Conservation (phyloP, 345 rosid species). For the Trapa bicornis region DNA sequence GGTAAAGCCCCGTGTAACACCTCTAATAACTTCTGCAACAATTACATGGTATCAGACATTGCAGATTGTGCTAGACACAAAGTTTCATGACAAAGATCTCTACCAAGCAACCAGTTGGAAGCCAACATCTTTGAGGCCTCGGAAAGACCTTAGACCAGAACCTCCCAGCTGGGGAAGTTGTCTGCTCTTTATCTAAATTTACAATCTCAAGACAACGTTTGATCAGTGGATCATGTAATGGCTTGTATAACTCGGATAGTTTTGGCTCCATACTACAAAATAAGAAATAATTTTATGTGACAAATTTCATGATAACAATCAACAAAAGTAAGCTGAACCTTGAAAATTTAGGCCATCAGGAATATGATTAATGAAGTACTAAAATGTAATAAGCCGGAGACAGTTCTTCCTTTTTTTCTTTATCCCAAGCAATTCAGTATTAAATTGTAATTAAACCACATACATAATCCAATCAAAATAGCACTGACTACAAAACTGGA, state of each 20-base stretch:
- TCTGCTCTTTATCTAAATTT: constrained; percentile 32
- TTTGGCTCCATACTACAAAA: constrained; percentile 12
- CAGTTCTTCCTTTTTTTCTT: background rate
- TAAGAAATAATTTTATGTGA: background rate
- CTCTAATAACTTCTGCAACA: constrained; percentile 66
- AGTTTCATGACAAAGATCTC: background rate
- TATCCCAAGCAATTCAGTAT: background rate
- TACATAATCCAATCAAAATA: background rate
- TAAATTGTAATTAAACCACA: background rate
- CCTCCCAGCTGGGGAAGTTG: constrained; percentile 25
- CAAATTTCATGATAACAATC: background rate
- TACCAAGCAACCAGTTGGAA: constrained; percentile 97
- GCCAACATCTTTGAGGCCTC: constrained; percentile 84
- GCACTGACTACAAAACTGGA: background rate
- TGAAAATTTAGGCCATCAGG: background rate
- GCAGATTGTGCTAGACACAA: background rate
- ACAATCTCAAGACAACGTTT: constrained; percentile 53
- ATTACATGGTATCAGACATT: background rate
- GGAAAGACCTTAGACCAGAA: constrained; percentile 77
- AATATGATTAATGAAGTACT: background rate
- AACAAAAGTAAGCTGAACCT: background rate
- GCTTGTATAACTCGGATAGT: constrained; percentile 59
- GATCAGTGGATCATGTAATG: constrained; percentile 64
- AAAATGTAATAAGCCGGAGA: background rate
- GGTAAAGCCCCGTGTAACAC: constrained; percentile 72